Evolutionary conservation across 139 green algal species (phyloP).

Genomic region (Chlamydomonas urium): DNA sequence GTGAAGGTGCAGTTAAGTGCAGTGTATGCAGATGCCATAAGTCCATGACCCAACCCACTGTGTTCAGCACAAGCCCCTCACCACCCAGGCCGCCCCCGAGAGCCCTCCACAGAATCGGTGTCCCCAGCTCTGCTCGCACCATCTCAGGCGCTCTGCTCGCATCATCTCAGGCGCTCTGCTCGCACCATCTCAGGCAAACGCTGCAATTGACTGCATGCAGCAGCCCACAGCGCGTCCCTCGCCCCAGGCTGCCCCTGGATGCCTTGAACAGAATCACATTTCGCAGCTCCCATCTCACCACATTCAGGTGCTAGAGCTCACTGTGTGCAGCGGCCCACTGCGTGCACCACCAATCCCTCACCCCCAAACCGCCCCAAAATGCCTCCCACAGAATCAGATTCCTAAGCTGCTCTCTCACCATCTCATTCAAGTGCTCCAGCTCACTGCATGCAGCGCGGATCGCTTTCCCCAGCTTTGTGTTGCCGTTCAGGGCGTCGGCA

Average conservation of each 20-base stretch:
- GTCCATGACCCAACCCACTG: not conserved
- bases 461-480: conserved; percentile 52
- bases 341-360: not conserved
- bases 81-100: not conserved
- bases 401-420: conserved; percentile 28
- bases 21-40: not conserved
- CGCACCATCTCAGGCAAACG: too few relatives aligned
- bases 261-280: not conserved
- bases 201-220: too few relatives aligned
- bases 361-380: not conserved
- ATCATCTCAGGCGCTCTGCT: too few relatives aligned
- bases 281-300: not conserved
- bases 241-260: too few relatives aligned
- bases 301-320: not conserved
- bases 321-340: not conserved
- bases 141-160: too few relatives aligned
- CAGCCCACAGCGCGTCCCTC: too few relatives aligned
- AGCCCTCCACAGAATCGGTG: not conserved
- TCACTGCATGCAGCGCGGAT: conserved; percentile 40
- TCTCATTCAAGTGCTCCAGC: conserved; percentile 35
- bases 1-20: not conserved
- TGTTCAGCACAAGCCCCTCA: not conserved
- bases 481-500: conserved; percentile 38
- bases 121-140: not conserved
- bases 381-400: not conserved